Evolutionary conservation across 1,284 basidiomycete species (phyloP), one percentile per base, ranked within the genome.

Genomic region (Phellinidium pouzarii): DNA sequence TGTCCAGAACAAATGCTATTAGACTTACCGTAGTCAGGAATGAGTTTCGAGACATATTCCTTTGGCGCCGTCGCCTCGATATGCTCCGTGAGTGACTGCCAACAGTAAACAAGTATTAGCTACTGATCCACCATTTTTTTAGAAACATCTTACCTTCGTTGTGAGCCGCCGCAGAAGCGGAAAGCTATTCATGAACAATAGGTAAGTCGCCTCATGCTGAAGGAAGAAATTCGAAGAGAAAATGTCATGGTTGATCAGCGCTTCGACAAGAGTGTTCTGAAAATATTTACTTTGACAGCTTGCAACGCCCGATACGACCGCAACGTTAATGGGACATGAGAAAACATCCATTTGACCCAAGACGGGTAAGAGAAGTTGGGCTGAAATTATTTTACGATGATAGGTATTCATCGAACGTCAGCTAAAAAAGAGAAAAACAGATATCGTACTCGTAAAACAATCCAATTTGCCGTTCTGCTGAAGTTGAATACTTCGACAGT

Each of bases 401-500:
- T 11, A 31, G 9, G 19, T 42, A n/a, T n/a, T n/a, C n/a, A n/a
- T n/a, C n/a, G n/a, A n/a, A n/a, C n/a, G n/a, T 12, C 31, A 34
- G 6, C 31, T 34, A 14, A 8, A 34, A 14, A 19, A 12, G 17
- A 36, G 4, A 34, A 26, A 22, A 43, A 45, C 12, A 40, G 40
- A 48, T 12, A 5, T n/a, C 70, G 59, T 61, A 77, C 77, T 52
- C 72, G 70, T 3, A 71, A 70, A 5, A 68, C 46, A 58, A 60
- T 57, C 59, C 76, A 80, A 57, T 75, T 73, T 36, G 73, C 75
- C 37, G 74, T 77, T 47, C 78, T 69, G 57, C 72, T 74, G 58
- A 81, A 76, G 59, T 79, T 78, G 55, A 74, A 64, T 37, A 83
- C 70, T 55, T 73, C 58, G n/a, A 74, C 71, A 7, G 71, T 68